phyloP scores from a whole-genome alignment of 345 rosid genomes.

The Triadica sebifera region DNA sequence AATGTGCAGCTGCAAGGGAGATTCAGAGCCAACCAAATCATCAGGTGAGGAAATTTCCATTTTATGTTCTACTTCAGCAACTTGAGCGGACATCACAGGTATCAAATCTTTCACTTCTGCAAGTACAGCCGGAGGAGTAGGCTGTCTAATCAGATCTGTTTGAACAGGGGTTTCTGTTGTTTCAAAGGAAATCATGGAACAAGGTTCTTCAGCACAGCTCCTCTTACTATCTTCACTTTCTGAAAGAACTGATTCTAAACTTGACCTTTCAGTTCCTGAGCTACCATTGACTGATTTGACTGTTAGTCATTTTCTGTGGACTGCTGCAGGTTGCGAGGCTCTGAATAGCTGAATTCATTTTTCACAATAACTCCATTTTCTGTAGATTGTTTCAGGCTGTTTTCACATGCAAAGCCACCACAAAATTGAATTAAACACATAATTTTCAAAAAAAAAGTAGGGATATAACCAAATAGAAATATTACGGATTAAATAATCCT shows the following conservation, averaged over 20 bases:
- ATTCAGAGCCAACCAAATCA: constrained; percentile 50
- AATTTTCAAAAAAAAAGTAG: background rate
- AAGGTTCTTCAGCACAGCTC: constrained; percentile 50
- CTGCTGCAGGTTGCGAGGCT: constrained; percentile 1
- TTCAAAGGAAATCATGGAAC: constrained; percentile 87
- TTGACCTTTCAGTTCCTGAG: constrained; percentile 46
- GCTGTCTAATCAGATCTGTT: constrained; percentile 62
- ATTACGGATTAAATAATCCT: background rate
- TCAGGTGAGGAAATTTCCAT: constrained; percentile 53
- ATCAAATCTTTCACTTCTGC: constrained; percentile 87
- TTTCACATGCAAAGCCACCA: constrained; percentile 25
- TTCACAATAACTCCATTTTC: constrained; percentile 44
- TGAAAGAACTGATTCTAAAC: constrained; percentile 31
- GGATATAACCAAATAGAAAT: background rate
- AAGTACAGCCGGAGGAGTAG: constrained; percentile 93
- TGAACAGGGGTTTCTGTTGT: constrained; percentile 49
- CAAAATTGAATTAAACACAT: constrained; percentile 17
- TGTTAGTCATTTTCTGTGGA: constrained; percentile 10
- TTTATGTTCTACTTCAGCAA: constrained; percentile 40
- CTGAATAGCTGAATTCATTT: constrained; percentile 21
- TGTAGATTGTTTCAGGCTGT: constrained; percentile 45
- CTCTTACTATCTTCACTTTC: constrained; percentile 35
- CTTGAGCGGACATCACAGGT: constrained; percentile 48
- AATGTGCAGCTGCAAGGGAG: constrained; percentile 87
- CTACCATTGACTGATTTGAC: constrained; percentile 16